A percentile compares a stretch with the other conserved stretches of the same genome.
Evolutionary conservation across 1,284 basidiomycete genomes (phyloP).

Genomic region (Boletus semigastroideus): DNA sequence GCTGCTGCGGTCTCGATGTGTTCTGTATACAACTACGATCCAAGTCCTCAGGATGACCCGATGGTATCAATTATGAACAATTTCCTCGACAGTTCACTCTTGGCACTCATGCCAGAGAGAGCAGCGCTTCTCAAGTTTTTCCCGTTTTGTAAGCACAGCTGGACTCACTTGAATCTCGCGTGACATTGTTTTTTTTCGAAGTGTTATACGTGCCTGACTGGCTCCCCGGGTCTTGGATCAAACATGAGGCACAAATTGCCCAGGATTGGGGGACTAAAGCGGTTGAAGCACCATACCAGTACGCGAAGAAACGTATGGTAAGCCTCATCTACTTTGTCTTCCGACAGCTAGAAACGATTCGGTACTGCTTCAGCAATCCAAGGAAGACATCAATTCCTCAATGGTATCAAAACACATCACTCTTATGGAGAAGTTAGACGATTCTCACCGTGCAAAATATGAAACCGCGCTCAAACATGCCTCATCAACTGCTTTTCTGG

Average conservation of each 20-base stretch:
- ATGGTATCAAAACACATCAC: conserved; percentile 26
- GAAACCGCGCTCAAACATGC: conserved; percentile 23
- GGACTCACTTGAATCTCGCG: no score
- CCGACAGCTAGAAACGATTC: background rate
- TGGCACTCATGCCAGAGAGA: conserved; percentile 8
- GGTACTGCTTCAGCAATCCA: conserved; percentile 5
- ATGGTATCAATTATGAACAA: conserved; percentile 21
- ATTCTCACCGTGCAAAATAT: conserved; percentile 11
- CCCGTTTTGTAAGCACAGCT: conserved; percentile 21
- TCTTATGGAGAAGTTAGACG: conserved; percentile 18
- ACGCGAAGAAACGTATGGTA: conserved; percentile 16
- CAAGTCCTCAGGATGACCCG: conserved; percentile 16
- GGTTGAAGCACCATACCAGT: conserved; percentile 22
- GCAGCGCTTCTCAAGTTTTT: conserved; percentile 20
- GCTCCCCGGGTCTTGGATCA: conserved; percentile 23
- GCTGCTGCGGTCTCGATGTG: conserved; percentile 16
- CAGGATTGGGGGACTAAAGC: conserved; percentile 11
- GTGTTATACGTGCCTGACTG: conserved; percentile 24
- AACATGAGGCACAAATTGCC: conserved; percentile 13
- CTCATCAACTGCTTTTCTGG: conserved; percentile 18
- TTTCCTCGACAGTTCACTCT: conserved; percentile 14
- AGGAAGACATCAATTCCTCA: conserved; percentile 7
- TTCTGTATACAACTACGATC: conserved; percentile 27
- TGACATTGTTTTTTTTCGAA: background rate
- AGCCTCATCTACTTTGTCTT: background rate